Percentiles rank a stretch among this genome's conserved stretches.
Evolutionary conservation across 2,329 filamentous ascomycete species (phyloP).

Genomic region (Pseudogymnoascus sp.): DNA sequence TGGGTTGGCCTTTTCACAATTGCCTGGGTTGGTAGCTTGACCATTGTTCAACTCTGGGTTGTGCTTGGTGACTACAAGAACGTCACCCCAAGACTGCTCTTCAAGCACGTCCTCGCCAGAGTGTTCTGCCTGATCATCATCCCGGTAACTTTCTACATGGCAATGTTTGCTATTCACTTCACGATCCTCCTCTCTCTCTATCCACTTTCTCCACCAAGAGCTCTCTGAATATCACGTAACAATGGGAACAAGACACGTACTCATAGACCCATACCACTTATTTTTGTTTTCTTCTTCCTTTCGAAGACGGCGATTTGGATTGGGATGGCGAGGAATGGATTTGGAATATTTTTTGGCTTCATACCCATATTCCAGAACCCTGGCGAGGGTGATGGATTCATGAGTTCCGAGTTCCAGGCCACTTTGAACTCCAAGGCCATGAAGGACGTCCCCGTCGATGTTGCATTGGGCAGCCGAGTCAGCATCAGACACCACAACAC

Average conservation of each 20-base stretch:
- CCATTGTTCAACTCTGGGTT: constrained; percentile 88
- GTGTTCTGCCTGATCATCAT: constrained; percentile 88
- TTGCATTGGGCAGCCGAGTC: constrained; percentile 80
- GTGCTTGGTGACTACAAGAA: constrained; percentile 82
- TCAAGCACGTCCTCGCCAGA: constrained; percentile 90
- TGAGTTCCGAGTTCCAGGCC: constrained; percentile 98
- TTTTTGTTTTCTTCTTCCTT: not conserved
- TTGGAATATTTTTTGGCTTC: not conserved
- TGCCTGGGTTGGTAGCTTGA: constrained; percentile 92
- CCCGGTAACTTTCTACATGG: constrained; percentile 83
- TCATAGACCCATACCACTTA: too few species aligned
- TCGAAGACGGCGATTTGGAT: constrained; percentile 6
- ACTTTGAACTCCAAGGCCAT: constrained; percentile 95
- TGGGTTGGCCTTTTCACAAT: constrained; percentile 99
- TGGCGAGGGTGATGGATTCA: constrained; percentile 96
- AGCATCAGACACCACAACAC: constrained; percentile 91
- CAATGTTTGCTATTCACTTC: constrained; percentile 97
- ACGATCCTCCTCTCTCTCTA: too few species aligned
- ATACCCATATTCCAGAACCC: constrained; percentile 57
- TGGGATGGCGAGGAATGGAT: not conserved
- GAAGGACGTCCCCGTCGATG: constrained; percentile 88
- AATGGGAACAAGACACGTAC: too few species aligned
- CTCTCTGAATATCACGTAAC: too few species aligned
- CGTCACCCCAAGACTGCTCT: constrained; percentile 75
- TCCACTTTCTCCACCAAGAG: too few species aligned